phyloP scores from a whole-genome alignment of 1,284 basidiomycete species.

The Blastosporella zonata region DNA sequence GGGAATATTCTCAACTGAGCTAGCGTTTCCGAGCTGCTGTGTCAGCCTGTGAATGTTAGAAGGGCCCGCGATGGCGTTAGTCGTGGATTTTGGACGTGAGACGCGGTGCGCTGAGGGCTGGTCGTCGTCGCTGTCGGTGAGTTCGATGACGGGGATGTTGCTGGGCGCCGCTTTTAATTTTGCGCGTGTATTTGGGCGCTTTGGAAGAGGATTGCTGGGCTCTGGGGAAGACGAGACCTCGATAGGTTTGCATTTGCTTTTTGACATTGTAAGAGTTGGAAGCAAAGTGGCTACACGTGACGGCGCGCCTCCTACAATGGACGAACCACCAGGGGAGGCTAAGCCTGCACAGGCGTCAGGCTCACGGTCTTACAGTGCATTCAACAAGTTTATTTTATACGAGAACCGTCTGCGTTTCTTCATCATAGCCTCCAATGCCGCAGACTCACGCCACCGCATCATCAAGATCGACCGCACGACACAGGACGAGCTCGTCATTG shows the following conservation, averaged over 20 bases:
- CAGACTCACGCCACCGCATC: conserved; percentile 82
- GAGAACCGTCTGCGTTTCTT: conserved; percentile 88
- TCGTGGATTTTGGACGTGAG: conserved; percentile 5
- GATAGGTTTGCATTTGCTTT: conserved; percentile 13
- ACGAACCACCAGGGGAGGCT: too few relatives aligned
- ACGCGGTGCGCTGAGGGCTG: conserved; percentile 1
- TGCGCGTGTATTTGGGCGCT: neutral
- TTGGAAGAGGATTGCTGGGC: conserved; percentile 1
- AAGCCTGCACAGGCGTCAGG: too few relatives aligned
- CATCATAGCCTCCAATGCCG: conserved; percentile 83
- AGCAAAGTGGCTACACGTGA: too few relatives aligned
- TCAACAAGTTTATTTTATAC: conserved; percentile 90
- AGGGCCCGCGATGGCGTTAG: conserved; percentile 13
- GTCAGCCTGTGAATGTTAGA: conserved; percentile 13
- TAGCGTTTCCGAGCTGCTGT: conserved; percentile 7
- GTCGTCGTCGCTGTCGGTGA: conserved; percentile 29
- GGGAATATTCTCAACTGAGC: conserved; percentile 17
- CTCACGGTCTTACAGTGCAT: conserved; percentile 37
- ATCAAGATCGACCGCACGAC: conserved; percentile 89
- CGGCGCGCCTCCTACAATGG: too few relatives aligned
- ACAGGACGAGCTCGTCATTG: conserved; percentile 68
- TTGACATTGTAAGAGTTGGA: too few relatives aligned
- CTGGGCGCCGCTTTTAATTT: neutral
- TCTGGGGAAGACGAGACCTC: conserved; percentile 28
- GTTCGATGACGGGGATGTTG: conserved; percentile 24